phyloP scores from a whole-genome alignment of 257 asterid species.

The Solanum gandarillasii region DNA sequence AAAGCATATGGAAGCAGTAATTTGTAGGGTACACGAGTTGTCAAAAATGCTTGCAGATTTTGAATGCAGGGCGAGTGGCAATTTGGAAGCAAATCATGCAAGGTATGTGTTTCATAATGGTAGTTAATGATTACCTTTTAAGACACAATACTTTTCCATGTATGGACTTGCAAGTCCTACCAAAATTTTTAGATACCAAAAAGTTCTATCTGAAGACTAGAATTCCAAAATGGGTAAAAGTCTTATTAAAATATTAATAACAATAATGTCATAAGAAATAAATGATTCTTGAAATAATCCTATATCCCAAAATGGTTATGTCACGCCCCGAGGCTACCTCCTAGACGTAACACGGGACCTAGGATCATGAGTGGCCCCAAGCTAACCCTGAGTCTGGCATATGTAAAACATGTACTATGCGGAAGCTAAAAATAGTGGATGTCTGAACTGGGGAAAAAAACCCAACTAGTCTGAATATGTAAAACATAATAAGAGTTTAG shows the following conservation, averaged over 20 bases:
- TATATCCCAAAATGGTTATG: neutral
- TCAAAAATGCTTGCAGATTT: conserved; percentile 34
- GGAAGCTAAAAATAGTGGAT: no score
- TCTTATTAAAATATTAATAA: neutral
- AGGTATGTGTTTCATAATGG: conserved; percentile 36
- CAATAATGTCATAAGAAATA: neutral
- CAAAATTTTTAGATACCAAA: neutral
- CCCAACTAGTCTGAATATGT: neutral
- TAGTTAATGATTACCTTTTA: neutral
- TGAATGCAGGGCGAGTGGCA: conserved; percentile 37
- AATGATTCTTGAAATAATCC: neutral
- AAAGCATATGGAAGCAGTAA: conserved; percentile 33
- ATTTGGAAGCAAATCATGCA: conserved; percentile 18
- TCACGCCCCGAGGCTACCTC: no score
- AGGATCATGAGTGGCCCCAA: no score
- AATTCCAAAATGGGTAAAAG: neutral
- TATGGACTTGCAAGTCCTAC: neutral
- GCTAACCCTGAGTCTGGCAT: no score
- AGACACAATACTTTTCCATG: neutral
- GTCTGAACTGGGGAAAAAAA: no score
- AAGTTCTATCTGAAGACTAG: neutral
- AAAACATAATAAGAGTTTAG: neutral
- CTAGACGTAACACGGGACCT: no score
- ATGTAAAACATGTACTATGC: no score
- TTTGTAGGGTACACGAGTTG: conserved; percentile 19